Percentiles rank a stretch among this genome's conserved stretches.
These are phyloP conservation scores for Xylaria sp. DNA, from an alignment of 2,329 filamentous ascomycete species.

Conservation along the genomic window DNA sequence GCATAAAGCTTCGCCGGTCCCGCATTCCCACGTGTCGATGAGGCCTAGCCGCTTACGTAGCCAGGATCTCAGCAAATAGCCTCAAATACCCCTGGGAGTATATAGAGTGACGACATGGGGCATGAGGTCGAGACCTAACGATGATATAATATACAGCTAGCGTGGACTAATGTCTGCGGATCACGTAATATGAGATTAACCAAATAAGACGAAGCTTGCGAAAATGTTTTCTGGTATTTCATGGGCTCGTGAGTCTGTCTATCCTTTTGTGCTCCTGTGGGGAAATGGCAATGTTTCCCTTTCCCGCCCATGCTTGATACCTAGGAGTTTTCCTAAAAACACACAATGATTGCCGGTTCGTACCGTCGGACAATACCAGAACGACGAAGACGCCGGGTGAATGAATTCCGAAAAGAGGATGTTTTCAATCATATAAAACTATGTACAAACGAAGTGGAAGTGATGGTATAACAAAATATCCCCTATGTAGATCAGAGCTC, in stretches of 20 bases:
- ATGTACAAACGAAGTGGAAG: constrained; percentile 42
- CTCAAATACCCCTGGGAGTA: not conserved
- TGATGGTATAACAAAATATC: constrained; percentile 18
- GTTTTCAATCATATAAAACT: constrained; percentile 34
- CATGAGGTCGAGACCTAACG: too few relatives aligned
- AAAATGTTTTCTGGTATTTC: constrained; percentile 27
- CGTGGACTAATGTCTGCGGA: not conserved
- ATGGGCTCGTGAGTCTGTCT: constrained; percentile 39
- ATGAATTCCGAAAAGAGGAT: constrained; percentile 17
- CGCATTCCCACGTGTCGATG: not conserved
- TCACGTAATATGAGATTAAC: not conserved
- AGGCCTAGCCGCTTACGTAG: not conserved
- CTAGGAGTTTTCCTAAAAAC: constrained; percentile 12
- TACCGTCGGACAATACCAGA: not conserved
- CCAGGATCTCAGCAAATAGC: too few relatives aligned
- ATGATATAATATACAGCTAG: not conserved
- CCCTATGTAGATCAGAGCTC: constrained; percentile 26
- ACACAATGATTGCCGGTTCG: constrained; percentile 28
- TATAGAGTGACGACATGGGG: constrained; percentile 1
- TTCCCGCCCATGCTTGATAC: constrained; percentile 14
- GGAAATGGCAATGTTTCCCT: constrained; percentile 19
- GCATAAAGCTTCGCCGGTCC: not conserved
- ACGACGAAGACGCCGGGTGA: constrained; percentile 11
- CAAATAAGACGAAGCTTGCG: constrained; percentile 6
- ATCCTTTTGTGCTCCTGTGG: constrained; percentile 32